Conservation (phyloP, 1,284 basidiomycete species). For the Blastosporella zonata region DNA sequence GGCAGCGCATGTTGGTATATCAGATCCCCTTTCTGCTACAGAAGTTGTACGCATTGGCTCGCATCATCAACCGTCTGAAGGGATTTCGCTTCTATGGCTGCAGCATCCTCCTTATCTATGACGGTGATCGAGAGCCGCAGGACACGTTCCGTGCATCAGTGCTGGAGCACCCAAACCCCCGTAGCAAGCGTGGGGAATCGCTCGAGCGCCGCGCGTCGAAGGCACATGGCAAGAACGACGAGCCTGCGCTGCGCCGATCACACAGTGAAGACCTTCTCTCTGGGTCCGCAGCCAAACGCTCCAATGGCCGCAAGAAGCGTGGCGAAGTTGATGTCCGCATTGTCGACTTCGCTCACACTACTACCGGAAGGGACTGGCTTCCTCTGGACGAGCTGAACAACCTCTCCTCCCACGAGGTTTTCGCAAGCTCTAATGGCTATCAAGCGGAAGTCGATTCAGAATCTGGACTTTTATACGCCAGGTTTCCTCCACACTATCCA, state of each 20-base stretch:
- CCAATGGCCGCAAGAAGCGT: conserved; percentile 61
- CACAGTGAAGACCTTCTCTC: conserved; percentile 74
- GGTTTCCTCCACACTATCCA: conserved; percentile 91
- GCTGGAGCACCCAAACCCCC: conserved; percentile 65
- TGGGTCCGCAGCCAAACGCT: conserved; percentile 60
- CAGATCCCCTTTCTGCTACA: conserved; percentile 91
- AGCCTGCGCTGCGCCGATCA: conserved; percentile 58
- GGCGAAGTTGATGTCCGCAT: conserved; percentile 95
- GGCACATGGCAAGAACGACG: conserved; percentile 35
- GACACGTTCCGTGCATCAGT: conserved; percentile 61
- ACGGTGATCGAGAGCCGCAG: conserved; percentile 89
- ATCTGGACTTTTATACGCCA: conserved; percentile 77
- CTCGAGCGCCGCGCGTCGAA: conserved; percentile 53
- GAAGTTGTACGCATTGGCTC: conserved; percentile 92
- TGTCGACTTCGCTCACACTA: conserved; percentile 99
- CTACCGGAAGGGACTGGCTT: conserved; percentile 90
- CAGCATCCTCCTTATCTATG: conserved; percentile 95
- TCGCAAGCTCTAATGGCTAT: conserved; percentile 71
- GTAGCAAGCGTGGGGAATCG: conserved; percentile 76
- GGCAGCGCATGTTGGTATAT: conserved; percentile 79
- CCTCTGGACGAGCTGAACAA: conserved; percentile 51
- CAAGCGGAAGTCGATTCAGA: conserved; percentile 75
- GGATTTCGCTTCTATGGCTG: conserved; percentile 99
- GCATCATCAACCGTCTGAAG: conserved; percentile 83
- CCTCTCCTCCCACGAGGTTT: conserved; percentile 42